Percentiles rank a stretch among this genome's conserved stretches.
These are phyloP conservation scores for Dendrocalamus latiflorus DNA, from an alignment of 202 grass and related monocot species.

Conservation along the genomic window DNA sequence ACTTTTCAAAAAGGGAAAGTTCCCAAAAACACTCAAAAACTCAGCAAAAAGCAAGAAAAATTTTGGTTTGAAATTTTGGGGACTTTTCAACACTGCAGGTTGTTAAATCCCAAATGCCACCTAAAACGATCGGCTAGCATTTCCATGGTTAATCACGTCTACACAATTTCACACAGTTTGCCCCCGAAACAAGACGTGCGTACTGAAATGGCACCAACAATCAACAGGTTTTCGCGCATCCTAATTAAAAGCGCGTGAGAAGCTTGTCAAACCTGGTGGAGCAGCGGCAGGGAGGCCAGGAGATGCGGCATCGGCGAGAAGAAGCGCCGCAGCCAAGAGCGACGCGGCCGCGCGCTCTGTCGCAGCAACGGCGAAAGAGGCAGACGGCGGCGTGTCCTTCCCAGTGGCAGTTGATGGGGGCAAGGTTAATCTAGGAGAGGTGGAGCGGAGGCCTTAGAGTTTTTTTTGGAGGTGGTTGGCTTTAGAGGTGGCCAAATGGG, in stretches of 20 bases:
- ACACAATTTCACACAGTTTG: background rate
- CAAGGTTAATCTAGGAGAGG: too few species aligned
- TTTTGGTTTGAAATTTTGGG: too few species aligned
- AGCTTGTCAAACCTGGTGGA: conserved; percentile 31
- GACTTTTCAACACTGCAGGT: too few species aligned
- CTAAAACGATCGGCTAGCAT: background rate
- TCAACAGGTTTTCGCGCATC: background rate
- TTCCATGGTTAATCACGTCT: background rate
- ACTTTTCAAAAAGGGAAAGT: too few species aligned
- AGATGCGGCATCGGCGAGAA: conserved; percentile 26
- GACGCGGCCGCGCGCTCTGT: conserved; percentile 6
- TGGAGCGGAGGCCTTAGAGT: too few species aligned
- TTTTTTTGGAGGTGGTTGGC: too few species aligned
- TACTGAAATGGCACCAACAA: background rate
- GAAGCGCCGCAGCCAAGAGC: conserved; percentile 38
- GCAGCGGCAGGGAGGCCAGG: background rate
- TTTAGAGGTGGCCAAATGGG: too few species aligned
- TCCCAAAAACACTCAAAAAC: too few species aligned
- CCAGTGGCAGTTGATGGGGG: too few species aligned
- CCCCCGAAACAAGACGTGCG: background rate
- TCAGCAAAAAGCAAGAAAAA: too few species aligned
- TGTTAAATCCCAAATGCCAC: background rate
- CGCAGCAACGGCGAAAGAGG: background rate
- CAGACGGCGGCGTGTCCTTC: background rate
- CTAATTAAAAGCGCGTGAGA: background rate